Conservation (phyloP, 176 grass and related monocot genomes). For the Aegilops tauschii region DNA sequence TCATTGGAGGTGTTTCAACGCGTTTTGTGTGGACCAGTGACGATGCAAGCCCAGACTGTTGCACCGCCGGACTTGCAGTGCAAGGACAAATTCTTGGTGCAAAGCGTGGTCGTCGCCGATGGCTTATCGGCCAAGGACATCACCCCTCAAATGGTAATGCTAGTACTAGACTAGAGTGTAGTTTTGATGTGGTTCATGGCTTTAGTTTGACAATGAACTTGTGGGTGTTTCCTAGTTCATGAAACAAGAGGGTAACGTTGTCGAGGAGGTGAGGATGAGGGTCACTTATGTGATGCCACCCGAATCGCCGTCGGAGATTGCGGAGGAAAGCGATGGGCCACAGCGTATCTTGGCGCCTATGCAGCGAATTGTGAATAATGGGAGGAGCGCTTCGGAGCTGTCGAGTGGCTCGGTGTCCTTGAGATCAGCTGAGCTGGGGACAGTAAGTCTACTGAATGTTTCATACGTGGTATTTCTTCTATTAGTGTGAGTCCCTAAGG, state of each 20-base stretch:
- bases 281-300: conserved; percentile 59
- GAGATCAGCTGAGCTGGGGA: conserved; percentile 41
- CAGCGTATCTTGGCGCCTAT: conserved; percentile 35
- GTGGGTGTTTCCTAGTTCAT: conserved; percentile 38
- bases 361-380: conserved; percentile 29
- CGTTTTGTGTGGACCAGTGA: conserved; percentile 41
- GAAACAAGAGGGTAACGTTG: conserved; percentile 40
- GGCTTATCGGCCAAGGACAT: conserved; percentile 40
- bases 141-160: conserved; percentile 60
- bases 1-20: not conserved
- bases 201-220: conserved; percentile 4
- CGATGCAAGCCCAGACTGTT: conserved; percentile 60
- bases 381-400: conserved; percentile 35
- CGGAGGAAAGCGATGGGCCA: conserved; percentile 37
- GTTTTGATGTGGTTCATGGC: not conserved
- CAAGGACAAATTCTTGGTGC: conserved; percentile 78
- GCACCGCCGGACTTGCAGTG: conserved; percentile 65
- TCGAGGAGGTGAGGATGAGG: conserved; percentile 60
- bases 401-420: conserved; percentile 47
- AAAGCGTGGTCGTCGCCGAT: conserved; percentile 42
- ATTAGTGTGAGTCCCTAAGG: not conserved
- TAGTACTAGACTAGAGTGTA: conserved; percentile 16
- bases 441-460: conserved; percentile 14
- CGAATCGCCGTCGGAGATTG: conserved; percentile 39
- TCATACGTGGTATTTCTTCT: not conserved